phyloP scores from a whole-genome alignment of 352 stramenopile genomes.

The Blastocystis sp. region DNA sequence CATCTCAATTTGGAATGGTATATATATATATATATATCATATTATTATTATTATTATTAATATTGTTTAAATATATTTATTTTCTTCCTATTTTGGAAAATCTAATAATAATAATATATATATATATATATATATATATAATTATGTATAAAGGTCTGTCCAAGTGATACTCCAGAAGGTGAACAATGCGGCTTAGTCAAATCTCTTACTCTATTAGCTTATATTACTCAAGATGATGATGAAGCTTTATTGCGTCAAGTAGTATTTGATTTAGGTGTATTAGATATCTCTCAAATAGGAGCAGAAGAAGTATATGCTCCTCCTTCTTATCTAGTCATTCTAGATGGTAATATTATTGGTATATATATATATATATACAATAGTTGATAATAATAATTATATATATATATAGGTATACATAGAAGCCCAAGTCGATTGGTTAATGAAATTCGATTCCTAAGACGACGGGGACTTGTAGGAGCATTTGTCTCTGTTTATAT shows the following conservation, averaged over 20 bases:
- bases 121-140: too few species aligned
- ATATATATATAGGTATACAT: constrained; percentile 67
- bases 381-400: constrained; percentile 94
- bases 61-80: too few species aligned
- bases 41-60: too few species aligned
- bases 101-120: too few species aligned
- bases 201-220: constrained; percentile 87
- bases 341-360: constrained; percentile 94
- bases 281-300: constrained; percentile 73
- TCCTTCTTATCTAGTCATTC: constrained; percentile 79
- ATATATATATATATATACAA: constrained; percentile 68
- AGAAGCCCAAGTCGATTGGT: constrained; percentile 49
- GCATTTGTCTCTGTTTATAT: constrained; percentile 97
- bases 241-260: constrained; percentile 74
- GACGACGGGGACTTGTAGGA: constrained; percentile 50
- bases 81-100: too few species aligned
- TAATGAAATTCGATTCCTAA: constrained; percentile 39
- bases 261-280: constrained; percentile 84
- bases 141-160: too few species aligned
- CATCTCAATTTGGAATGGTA: constrained; percentile 98
- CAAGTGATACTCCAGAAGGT: constrained; percentile 91
- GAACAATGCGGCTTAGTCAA: constrained; percentile 97
- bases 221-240: constrained; percentile 77
- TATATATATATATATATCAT: too few species aligned
- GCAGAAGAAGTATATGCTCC: constrained; percentile 82